Evolutionary conservation across 768 basidiomycete genomes (phyloP).

Genomic region (Obba rivulosa): DNA sequence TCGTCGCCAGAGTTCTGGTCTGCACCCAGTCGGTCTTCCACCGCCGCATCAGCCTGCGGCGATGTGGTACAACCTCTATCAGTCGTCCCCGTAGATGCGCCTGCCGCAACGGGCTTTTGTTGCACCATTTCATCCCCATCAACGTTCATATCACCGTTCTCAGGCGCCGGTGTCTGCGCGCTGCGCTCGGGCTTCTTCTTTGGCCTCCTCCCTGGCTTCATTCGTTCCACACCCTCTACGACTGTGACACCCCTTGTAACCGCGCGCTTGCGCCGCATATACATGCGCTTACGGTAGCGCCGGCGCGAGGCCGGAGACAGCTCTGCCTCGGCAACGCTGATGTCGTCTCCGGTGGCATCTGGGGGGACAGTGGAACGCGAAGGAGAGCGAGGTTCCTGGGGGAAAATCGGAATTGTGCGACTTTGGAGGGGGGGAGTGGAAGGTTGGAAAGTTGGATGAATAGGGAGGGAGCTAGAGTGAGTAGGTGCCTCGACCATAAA

Average conservation of each 20-base stretch:
- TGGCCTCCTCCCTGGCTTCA: conserved; percentile 36
- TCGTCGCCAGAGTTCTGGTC: not conserved
- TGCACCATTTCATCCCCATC: no score
- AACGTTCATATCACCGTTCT: no score
- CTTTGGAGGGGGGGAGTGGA: not conserved
- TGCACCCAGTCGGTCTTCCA: no score
- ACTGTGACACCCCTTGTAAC: conserved; percentile 32
- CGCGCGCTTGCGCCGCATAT: conserved; percentile 72
- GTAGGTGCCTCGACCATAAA: not conserved
- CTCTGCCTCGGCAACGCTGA: conserved; percentile 10
- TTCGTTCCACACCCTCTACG: conserved; percentile 24
- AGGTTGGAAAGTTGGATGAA: not conserved
- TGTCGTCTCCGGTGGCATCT: not conserved
- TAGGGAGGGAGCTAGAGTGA: not conserved
- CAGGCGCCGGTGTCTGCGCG: no score
- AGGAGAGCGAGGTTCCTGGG: not conserved
- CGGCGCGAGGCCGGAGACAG: conserved; percentile 48
- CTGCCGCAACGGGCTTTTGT: no score
- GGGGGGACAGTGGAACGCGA: not conserved
- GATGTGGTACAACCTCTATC: no score
- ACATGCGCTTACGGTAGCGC: conserved; percentile 55
- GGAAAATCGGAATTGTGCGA: not conserved
- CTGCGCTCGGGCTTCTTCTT: conserved; percentile 2
- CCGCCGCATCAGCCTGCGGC: no score
- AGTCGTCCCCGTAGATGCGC: no score